Evolutionary conservation across 768 basidiomycete genomes (phyloP).

Genomic region (Tylopilus felleus): DNA sequence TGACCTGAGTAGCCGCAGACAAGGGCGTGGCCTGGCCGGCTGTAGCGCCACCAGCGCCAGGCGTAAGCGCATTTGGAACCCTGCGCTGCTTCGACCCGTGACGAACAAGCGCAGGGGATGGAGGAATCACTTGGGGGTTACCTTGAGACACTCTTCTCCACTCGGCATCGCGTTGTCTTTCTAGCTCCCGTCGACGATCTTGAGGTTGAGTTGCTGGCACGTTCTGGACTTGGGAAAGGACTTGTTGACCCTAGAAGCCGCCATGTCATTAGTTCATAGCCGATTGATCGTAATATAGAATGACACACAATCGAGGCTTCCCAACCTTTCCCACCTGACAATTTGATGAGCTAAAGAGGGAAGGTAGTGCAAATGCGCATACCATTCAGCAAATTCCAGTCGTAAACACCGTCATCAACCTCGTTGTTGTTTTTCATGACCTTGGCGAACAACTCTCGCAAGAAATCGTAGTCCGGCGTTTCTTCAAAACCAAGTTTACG

Average conservation of each 20-base stretch:
- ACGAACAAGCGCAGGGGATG: constrained; percentile 77
- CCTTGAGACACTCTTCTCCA: constrained; percentile 61
- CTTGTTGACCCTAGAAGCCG: constrained; percentile 50
- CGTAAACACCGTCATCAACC: constrained; percentile 88
- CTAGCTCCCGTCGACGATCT: constrained; percentile 58
- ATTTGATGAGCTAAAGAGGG: constrained; percentile 7
- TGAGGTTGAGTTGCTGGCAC: constrained; percentile 43
- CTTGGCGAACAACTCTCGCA: constrained; percentile 92
- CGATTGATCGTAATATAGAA: not conserved
- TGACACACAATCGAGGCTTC: constrained; percentile 70
- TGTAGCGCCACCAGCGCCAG: constrained; percentile 43
- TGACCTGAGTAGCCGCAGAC: constrained; percentile 71
- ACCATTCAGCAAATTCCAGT: constrained; percentile 95
- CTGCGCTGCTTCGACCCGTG: constrained; percentile 72
- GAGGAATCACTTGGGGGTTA: constrained; percentile 55
- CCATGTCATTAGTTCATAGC: constrained; percentile 8
- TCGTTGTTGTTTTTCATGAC: constrained; percentile 90
- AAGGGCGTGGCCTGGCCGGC: constrained; percentile 65
- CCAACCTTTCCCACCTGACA: constrained; percentile 87
- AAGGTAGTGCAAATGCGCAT: constrained; percentile 11
- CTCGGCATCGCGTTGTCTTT: constrained; percentile 52
- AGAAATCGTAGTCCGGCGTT: constrained; percentile 97
- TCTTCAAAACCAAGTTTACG: constrained; percentile 99
- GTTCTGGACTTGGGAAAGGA: constrained; percentile 63
- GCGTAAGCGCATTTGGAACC: constrained; percentile 56